phyloP scores from a whole-genome alignment of 495 filamentous ascomycete genomes.

The Staphylotrichum tortipilum region DNA sequence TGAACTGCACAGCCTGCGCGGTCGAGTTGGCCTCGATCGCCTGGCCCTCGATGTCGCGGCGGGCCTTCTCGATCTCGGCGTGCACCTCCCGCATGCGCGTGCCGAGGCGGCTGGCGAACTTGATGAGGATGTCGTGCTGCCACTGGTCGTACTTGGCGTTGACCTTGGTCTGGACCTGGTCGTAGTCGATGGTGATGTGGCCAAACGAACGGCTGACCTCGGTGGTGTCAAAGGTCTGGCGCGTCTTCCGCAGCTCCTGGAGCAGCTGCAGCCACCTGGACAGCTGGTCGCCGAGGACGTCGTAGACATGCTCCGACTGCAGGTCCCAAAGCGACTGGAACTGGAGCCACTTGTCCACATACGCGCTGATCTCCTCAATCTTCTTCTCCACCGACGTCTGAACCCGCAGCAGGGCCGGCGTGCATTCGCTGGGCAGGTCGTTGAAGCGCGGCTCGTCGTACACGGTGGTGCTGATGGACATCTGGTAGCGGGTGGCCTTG shows the following conservation, averaged over 20 bases:
- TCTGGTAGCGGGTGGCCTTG: slow-evolving; percentile 89
- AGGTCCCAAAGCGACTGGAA: slow-evolving; percentile 99
- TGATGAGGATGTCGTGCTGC: slow-evolving; percentile 92
- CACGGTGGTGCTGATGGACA: slow-evolving; percentile 58
- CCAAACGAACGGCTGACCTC: slow-evolving; percentile 86
- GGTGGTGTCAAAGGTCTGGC: slow-evolving; percentile 91
- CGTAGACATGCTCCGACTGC: slow-evolving; percentile 88
- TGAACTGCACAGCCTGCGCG: slow-evolving; percentile 93
- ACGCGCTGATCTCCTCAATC: slow-evolving; percentile 62
- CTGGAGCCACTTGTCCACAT: slow-evolving; percentile 95
- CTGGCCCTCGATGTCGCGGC: slow-evolving; percentile 80
- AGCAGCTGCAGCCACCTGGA: slow-evolving; percentile 88
- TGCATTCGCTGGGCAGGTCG: slow-evolving; percentile 76
- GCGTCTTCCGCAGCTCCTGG: slow-evolving; percentile 86
- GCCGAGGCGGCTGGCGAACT: slow-evolving; percentile 85
- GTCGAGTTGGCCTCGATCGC: slow-evolving; percentile 88
- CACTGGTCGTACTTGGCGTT: slow-evolving; percentile 99
- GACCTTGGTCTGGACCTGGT: slow-evolving; percentile 95
- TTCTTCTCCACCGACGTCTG: slow-evolving; percentile 75
- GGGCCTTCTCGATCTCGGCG: slow-evolving; percentile 77
- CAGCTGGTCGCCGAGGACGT: slow-evolving; percentile 81
- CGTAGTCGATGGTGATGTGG: slow-evolving; percentile 89
- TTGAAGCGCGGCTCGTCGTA: slow-evolving; percentile 68
- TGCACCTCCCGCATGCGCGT: slow-evolving; percentile 83
- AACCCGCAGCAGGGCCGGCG: slow-evolving; percentile 63